Evolutionary conservation across 108 stramenopile species (phyloP), one percentile per base, ranked within the genome.

Genomic region (Nitzschia inconspicua): DNA sequence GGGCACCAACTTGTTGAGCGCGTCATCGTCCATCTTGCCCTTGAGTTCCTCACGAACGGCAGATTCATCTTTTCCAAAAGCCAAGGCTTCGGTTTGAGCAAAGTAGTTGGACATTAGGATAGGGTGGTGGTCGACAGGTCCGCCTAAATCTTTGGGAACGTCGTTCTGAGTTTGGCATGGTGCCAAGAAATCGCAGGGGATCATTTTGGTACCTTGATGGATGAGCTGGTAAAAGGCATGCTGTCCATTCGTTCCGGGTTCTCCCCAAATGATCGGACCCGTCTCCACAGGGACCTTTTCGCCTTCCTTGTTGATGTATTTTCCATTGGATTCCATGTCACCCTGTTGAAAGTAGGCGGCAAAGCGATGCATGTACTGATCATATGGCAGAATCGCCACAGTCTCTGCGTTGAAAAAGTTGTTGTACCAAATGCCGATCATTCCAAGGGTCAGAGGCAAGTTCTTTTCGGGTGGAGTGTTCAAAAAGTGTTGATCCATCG

Each of bases 301-400:
- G 4, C 83, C 86, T n/a, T 91, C 87, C 20, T 76, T 65, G 44
- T 75, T 75, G 9, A 95, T 86, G 37, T 90, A 73, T 85, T 99
- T 99, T 60, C 98, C 98, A 77, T 99, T 99, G 59, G 86, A 87
- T 69, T 98, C 97, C 98, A 99, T 99, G 64, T 97, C 96, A 44
- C 97, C 93, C 80, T 99, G 98, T 71, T 99, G 99, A 55, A 99
- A 95, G 75, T 98, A 93, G 27, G 95, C 95, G 3, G 99, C 94
- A 64, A 99, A 95, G 47, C 89, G 89, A 23, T 92, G 75, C 64
- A 99, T 86, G 52, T 97, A 96, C 64, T 97, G 94, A 13, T 89
- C 89, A 70, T 98, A 98, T 4, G 99, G 99, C 27, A 99, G 70
- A 19, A 98, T 83, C 16, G 97, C 97, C 13, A 94, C 54, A 4